A percentile compares a stretch with the other conserved stretches of the same genome.
phyloP scores from a whole-genome alignment of 345 rosid species.

The Camelina neglecta region DNA sequence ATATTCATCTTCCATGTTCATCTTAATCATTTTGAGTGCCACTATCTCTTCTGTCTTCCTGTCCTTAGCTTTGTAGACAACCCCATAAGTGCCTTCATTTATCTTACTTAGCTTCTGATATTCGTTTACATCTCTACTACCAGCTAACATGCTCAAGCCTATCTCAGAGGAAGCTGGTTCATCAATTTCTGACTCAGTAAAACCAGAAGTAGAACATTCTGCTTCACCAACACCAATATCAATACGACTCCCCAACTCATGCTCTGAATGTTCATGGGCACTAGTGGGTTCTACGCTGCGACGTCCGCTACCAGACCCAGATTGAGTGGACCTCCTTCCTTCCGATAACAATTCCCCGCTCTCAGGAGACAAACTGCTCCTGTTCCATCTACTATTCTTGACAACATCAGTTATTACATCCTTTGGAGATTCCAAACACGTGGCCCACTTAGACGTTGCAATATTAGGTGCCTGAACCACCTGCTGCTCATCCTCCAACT shows the following conservation, averaged over 20 bases:
- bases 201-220: conserved; percentile 27
- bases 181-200: conserved; percentile 41
- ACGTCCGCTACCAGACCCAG: conserved; percentile 41
- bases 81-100: conserved; percentile 90
- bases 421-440: conserved; percentile 52
- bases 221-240: conserved; percentile 38
- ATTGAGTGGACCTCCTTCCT: conserved; percentile 35
- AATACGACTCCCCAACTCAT: conserved; percentile 42
- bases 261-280: conserved; percentile 39
- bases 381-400: conserved; percentile 33
- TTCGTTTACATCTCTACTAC: conserved; percentile 74
- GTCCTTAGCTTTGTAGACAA: conserved; percentile 84
- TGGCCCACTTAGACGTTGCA: conserved; percentile 77
- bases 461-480: conserved; percentile 54
- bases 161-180: conserved; percentile 42
- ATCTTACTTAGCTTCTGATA: conserved; percentile 76
- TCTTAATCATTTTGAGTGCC: conserved; percentile 85
- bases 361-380: conserved; percentile 48
- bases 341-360: conserved; percentile 53
- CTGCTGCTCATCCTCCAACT: conserved; percentile 43
- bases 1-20: conserved; percentile 66
- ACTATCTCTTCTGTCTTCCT: conserved; percentile 72
- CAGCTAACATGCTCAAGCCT: conserved; percentile 60
- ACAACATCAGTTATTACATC: conserved; percentile 32
- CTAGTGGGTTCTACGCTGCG: conserved; percentile 30